A percentile compares a stretch with the other conserved stretches of the same genome.
These are phyloP conservation scores for Beta corolliflora DNA, from an alignment of 179 eudicot species.

Conservation along the genomic window DNA sequence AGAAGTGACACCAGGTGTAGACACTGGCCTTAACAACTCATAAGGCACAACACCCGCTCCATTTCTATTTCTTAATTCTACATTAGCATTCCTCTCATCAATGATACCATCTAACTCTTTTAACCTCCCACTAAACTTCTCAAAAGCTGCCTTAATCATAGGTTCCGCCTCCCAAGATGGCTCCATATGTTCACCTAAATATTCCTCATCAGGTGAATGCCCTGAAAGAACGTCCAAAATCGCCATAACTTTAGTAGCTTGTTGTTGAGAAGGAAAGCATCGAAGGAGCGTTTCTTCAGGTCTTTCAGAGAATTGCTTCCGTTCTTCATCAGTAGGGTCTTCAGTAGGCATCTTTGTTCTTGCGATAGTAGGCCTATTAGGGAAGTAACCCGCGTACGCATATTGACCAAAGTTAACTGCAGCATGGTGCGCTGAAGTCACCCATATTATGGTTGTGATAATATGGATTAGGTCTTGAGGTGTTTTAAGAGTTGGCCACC, in stretches of 20 bases:
- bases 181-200: conserved; percentile 18
- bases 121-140: conserved; percentile 46
- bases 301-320: conserved; percentile 38
- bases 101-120: conserved; percentile 59
- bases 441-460: conserved; percentile 71
- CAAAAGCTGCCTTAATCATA: conserved; percentile 51
- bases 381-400: conserved; percentile 62
- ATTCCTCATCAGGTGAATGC: conserved; percentile 48
- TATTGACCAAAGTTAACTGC: conserved; percentile 82
- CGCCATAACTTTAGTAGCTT: conserved; percentile 63
- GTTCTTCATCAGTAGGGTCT: conserved; percentile 39
- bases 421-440: conserved; percentile 71
- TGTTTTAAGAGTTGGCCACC: conserved; percentile 77
- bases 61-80: neutral
- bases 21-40: conserved; percentile 59
- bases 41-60: conserved; percentile 80
- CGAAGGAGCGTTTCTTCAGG: conserved; percentile 44
- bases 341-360: conserved; percentile 66
- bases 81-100: conserved; percentile 55
- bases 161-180: conserved; percentile 46
- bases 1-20: conserved; percentile 62
- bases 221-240: conserved; percentile 58
- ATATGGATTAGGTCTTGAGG: conserved; percentile 48
- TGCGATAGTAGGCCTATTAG: conserved; percentile 62
- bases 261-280: conserved; percentile 58